Evolutionary conservation across 306 rosid species (phyloP), one percentile per base, ranked within the genome.

Genomic region (Ceratonia siliqua): DNA sequence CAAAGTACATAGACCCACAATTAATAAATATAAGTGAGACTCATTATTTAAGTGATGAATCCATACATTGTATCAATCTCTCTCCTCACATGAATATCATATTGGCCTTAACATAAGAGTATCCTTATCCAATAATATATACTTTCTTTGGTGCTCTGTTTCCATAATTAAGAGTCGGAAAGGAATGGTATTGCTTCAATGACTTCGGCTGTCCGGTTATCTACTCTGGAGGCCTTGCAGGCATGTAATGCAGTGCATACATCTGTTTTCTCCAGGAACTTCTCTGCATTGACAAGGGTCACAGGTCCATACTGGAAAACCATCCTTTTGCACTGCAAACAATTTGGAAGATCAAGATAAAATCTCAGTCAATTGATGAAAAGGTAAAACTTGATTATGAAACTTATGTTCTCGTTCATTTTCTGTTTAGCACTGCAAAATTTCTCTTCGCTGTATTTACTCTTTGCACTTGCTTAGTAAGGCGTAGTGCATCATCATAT

Each of bases 281-380:
- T 88, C 88, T 90, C 91, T 25, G 96, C 90, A 79, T 90, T 89
- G 43, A 78, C 62, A 39, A 90, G 76, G 49, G 89, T 15, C 30
- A 87, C 45, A 6, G 96, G 93, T 65, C 96, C 97, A 63, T 87
- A 94, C 79, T 90, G 79, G 48, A 92, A 87, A 25, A 92, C 93
- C 18, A 88, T 10, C 66, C 41, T 89, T 93, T 94, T 94, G 91
- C 96, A 94, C 97, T 91, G 96, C 87, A 77, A 81, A 73, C 71
- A 18, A 55, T 10, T 45, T 42, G 5, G 54, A 22, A 59, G 13
- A 57, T 55, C 50, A 28, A 33, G 35, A 39, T 27, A 28, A 45
- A 42, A 4, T 3, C 50, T 4, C 2, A 24, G 46, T 62, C 30
- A 24, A 48, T 46, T 5, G 49, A 43, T 67, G 17, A 73, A 11